A percentile compares a stretch with the other conserved stretches of the same genome.
Conservation (phyloP, 1,284 basidiomycete species). For the Ganoderma sinense region DNA sequence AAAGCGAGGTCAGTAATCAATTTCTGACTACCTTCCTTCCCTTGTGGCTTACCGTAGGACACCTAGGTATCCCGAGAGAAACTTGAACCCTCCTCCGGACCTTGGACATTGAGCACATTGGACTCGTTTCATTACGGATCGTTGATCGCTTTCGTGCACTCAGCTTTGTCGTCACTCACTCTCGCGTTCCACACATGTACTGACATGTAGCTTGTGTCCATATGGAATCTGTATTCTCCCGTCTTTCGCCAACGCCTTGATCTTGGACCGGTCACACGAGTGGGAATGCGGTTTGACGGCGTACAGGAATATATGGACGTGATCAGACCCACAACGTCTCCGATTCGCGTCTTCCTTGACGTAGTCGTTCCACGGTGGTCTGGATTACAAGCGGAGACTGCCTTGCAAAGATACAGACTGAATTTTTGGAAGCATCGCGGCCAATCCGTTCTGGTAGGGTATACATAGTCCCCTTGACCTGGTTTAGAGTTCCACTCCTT, state of each 20-base stretch:
- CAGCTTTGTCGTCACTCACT: conserved; percentile 26
- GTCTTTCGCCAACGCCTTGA: background rate
- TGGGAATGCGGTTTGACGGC: background rate
- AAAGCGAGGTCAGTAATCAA: conserved; percentile 50
- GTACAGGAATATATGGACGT: background rate
- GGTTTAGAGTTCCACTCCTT: background rate
- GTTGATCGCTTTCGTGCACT: conserved; percentile 20
- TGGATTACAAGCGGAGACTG: background rate
- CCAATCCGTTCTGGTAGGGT: background rate
- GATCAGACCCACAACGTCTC: background rate
- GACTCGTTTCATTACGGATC: conserved; percentile 9
- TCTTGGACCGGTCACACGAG: background rate
- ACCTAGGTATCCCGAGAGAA: conserved; percentile 26
- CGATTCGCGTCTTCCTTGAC: background rate
- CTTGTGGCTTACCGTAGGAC: background rate
- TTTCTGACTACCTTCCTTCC: too few species aligned
- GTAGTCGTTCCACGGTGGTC: background rate
- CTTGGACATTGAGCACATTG: conserved; percentile 17
- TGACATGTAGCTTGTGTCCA: conserved; percentile 21
- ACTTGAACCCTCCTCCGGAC: conserved; percentile 22
- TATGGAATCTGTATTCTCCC: conserved; percentile 16
- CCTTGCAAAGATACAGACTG: background rate
- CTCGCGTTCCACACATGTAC: conserved; percentile 21
- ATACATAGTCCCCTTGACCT: background rate
- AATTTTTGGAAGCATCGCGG: background rate